These are phyloP conservation scores for Silene noctiflora DNA, from an alignment of 179 eudicot genomes.

Conservation along the genomic window DNA sequence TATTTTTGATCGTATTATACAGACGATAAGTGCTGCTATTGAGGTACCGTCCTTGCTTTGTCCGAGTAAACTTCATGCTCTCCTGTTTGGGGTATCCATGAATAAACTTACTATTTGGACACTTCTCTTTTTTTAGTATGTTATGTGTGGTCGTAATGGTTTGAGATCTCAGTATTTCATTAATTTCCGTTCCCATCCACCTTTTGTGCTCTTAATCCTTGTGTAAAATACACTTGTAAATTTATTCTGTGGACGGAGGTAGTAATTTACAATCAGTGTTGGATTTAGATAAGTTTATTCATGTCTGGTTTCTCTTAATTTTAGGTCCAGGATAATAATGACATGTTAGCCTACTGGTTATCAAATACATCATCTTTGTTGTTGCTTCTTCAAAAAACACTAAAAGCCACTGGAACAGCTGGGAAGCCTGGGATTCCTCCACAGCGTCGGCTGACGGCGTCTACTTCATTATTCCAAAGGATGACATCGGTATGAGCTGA, in stretches of 20 bases:
- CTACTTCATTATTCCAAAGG: constrained; percentile 90
- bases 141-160: neutral
- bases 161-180: neutral
- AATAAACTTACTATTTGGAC: neutral
- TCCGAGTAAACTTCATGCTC: neutral
- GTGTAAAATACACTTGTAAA: neutral
- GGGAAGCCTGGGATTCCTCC: constrained; percentile 47
- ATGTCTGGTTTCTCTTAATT: constrained; percentile 22
- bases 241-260: neutral
- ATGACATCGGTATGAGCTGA: constrained; percentile 70
- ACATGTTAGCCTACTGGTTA: constrained; percentile 80
- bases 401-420: constrained; percentile 92
- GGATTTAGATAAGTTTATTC: neutral
- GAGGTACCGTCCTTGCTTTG: constrained; percentile 41
- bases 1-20: constrained; percentile 87
- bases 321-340: constrained; percentile 86
- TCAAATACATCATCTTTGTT: constrained; percentile 84
- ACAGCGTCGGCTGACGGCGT: constrained; percentile 78
- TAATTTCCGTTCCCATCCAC: neutral
- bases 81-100: neutral
- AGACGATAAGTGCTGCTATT: constrained; percentile 72
- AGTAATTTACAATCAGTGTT: neutral
- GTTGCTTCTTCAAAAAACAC: constrained; percentile 94
- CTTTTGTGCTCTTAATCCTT: constrained; percentile 5
- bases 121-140: neutral